Evolutionary conservation across 805 yeast genomes (phyloP).

Genomic region (Starmerella ratchasimensis): DNA sequence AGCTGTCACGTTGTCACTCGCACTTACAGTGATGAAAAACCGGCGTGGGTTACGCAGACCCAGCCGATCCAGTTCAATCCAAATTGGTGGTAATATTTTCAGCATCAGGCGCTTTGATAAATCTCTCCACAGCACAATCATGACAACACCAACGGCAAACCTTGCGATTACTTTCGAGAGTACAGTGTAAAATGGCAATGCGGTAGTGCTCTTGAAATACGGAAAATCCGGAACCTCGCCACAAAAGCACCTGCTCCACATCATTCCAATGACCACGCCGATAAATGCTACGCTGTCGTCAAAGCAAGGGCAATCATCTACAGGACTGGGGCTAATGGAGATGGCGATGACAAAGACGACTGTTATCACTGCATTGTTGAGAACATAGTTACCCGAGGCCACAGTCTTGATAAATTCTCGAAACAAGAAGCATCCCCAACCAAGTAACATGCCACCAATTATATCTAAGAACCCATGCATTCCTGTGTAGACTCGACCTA

Average conservation of each 20-base stretch:
- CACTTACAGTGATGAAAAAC: slow-evolving; percentile 28
- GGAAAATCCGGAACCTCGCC: background rate
- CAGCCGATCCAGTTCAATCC: slow-evolving; percentile 29
- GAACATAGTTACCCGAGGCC: background rate
- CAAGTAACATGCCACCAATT: slow-evolving; percentile 49
- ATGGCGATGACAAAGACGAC: slow-evolving; percentile 4
- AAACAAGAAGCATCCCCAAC: slow-evolving; percentile 34
- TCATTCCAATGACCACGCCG: slow-evolving; percentile 58
- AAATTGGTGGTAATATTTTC: slow-evolving; percentile 45
- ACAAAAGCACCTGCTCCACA: slow-evolving; percentile 26
- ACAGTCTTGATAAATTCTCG: slow-evolving; percentile 35
- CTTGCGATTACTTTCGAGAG: slow-evolving; percentile 27
- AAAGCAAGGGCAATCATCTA: slow-evolving; percentile 90
- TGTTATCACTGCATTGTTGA: slow-evolving; percentile 6
- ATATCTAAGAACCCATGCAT: slow-evolving; percentile 92
- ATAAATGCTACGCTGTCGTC: slow-evolving; percentile 87
- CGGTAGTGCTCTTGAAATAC: slow-evolving; percentile 13
- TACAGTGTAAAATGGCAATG: slow-evolving; percentile 15
- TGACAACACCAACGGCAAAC: slow-evolving; percentile 43
- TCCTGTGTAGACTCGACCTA: slow-evolving; percentile 86
- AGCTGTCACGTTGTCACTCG: slow-evolving; percentile 25
- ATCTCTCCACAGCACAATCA: slow-evolving; percentile 62
- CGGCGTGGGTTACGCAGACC: slow-evolving; percentile 31
- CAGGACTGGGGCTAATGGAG: slow-evolving; percentile 44
- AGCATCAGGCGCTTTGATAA: slow-evolving; percentile 55